These are phyloP conservation scores for Exophiala oligosperma DNA, from an alignment of 2,329 filamentous ascomycete species.

Conservation along the genomic window DNA sequence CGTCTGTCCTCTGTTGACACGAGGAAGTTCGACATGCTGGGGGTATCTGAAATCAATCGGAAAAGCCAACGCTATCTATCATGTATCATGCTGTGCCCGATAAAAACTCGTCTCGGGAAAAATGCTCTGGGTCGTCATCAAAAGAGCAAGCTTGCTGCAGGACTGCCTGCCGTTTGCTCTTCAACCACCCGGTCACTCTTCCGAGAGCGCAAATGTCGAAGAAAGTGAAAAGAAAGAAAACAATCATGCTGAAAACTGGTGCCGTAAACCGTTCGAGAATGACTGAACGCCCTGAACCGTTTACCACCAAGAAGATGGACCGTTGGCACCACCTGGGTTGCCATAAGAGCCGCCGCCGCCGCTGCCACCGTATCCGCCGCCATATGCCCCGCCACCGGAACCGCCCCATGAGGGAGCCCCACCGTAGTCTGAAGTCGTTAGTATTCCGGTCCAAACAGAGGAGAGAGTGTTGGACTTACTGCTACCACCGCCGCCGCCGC, in stretches of 20 bases:
- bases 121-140: constrained; percentile 25
- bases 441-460: constrained; percentile 1
- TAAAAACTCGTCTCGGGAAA: constrained; percentile 33
- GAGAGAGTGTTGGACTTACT: constrained; percentile 22
- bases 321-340: constrained; percentile 51
- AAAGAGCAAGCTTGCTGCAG: constrained; percentile 18
- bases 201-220: constrained; percentile 31
- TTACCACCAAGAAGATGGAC: constrained; percentile 56
- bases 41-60: constrained; percentile 51
- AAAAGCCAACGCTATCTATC: constrained; percentile 55
- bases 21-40: constrained; percentile 42
- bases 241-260: constrained; percentile 34
- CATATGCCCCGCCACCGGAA: constrained; percentile 28
- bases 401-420: constrained; percentile 22
- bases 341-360: constrained; percentile 45
- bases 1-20: constrained; percentile 28
- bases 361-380: constrained; percentile 33
- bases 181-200: constrained; percentile 41
- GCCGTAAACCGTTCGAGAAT: constrained; percentile 32
- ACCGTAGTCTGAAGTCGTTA: constrained; percentile 24
- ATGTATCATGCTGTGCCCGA: constrained; percentile 46
- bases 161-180: constrained; percentile 25
- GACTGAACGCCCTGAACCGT: constrained; percentile 37
- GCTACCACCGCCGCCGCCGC: constrained; percentile 30
- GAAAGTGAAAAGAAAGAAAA: constrained; percentile 29